Evolutionary conservation across 2,329 filamentous ascomycete genomes (phyloP), one percentile per base, ranked within the genome.

Genomic region (Pyrenophora graminea): DNA sequence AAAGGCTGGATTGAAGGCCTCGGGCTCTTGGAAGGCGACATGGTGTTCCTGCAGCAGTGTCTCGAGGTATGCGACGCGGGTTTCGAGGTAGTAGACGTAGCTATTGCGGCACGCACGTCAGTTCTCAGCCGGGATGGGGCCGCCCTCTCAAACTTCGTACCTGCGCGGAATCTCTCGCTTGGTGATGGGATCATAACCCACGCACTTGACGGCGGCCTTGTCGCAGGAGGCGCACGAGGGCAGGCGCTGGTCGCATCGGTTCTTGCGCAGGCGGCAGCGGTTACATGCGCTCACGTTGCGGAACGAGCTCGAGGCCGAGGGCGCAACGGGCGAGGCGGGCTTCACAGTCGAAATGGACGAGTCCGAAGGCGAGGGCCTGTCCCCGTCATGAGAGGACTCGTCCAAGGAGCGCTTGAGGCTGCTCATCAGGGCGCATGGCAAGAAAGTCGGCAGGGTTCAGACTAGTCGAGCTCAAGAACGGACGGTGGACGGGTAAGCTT

Each of bases 61-160:
- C 73, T 97, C 93, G 25, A 97, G 84, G 74, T 94, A 90, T 55
- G 86, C 83, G 47, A 97, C 85, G 52, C 93, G 83, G 23, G 88
- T 90, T 74, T 97, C 93, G 53, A 97, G 86, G 71, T 96, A 97
- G 76, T 89, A 96, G 41, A 97, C 91, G 78, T 97, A 97, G 73
- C 88, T 90, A 34, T 36, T 41, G 45, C 25, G 15, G 15, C 15
- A 15, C 15, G 36, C 33, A 58, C 39, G 53, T 59, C 44, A 52
- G 49, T 32, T 13, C 7, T 39, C 42, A 39, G 46, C 48, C 45
- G 41, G 41, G 51, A 38, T 37, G 30, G 30, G 27, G 27, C 46
- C 43, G 17, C 41, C 19, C 21, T 31, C 8, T 13, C 23, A 47
- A 34, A 15, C 23, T 40, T 13, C 56, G 25, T 57, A 59, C 78